Evolutionary conservation across 2,329 filamentous ascomycete genomes (phyloP), one percentile per base, ranked within the genome.

Genomic region (Penicillium nordicum): DNA sequence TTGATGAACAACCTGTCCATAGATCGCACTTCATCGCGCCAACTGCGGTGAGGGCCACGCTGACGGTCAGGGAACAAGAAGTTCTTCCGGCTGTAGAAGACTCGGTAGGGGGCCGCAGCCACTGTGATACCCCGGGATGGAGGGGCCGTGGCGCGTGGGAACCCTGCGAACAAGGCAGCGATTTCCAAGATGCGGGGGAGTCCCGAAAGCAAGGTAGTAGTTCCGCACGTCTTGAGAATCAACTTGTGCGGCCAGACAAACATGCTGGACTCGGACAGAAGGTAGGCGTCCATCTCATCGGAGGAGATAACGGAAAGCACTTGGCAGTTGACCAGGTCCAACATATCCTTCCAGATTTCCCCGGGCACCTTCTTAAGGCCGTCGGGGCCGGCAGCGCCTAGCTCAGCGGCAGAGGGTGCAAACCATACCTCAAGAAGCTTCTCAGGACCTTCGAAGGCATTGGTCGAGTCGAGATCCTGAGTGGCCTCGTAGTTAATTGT

Each of bases 241-340:
- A 99, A 84, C 82, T 99, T 99, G 84, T 99, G 94, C n/a, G 92
- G 92, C 76, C 96, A 99, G 67, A 99, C 91, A 73, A 99, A 99
- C 92, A 99, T 96, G 88, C 94, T 97, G 40, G 94, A 97, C 79
- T 99, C 94, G 61, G 94, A 99, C 54, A 99, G 83, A 7, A 99
- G 85, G 73, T 99, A 99, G 63, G 94, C 93, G 72, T 99, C 94
- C 67, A 97, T 89, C 71, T 93, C 88, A 62, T 96, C 92, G 25
- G 93, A 96, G 72, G 93, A 88, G 62, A 99, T 85, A 60, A 96
- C 88, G 4, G 94, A 99, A 54, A 99, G 82, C 53, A 99, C 92
- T 79, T 99, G 94, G 86, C 94, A 99, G 74, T 97, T 96, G 77
- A 99, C 94, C 71, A 97, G 83, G 73, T 99, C 94, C 57, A 99